These are phyloP conservation scores for Globisporangium polare DNA, from an alignment of 352 stramenopile genomes.

Conservation along the genomic window DNA sequence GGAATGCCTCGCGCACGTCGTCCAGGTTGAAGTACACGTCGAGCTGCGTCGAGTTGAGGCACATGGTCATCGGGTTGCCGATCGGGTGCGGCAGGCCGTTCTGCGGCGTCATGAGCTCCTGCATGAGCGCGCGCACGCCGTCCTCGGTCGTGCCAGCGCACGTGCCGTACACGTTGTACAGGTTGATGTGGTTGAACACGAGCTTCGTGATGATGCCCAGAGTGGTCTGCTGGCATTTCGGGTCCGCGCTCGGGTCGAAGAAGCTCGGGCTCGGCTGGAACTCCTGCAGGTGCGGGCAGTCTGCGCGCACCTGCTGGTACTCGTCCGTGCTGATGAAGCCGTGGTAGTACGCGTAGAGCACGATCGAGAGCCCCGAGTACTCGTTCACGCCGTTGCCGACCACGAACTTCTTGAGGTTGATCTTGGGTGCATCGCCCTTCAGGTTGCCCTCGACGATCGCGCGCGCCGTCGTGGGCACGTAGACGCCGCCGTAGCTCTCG, in stretches of 20 bases:
- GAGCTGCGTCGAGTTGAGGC: constrained; percentile 43
- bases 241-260: constrained; percentile 13
- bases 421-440: constrained; percentile 13
- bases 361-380: constrained; percentile 20
- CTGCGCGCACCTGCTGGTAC: constrained; percentile 28
- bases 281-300: constrained; percentile 25
- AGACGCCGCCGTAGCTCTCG: constrained; percentile 69
- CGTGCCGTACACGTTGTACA: constrained; percentile 64
- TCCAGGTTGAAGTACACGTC: constrained; percentile 72
- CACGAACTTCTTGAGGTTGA: constrained; percentile 56
- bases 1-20: constrained; percentile 69
- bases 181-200: constrained; percentile 48
- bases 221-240: constrained; percentile 24
- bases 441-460: constrained; percentile 46
- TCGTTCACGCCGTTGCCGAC: constrained; percentile 70
- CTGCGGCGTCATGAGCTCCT: constrained; percentile 38
- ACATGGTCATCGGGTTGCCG: constrained; percentile 75
- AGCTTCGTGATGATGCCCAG: constrained; percentile 31
- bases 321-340: constrained; percentile 37
- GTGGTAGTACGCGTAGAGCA: constrained; percentile 54
- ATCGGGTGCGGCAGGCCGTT: constrained; percentile 46
- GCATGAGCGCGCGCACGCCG: constrained; percentile 37
- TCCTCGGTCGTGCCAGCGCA: constrained; percentile 47
- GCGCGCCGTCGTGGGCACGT: constrained; percentile 51
- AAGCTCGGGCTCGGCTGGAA: constrained; percentile 21